Evolutionary conservation across 768 basidiomycete species (phyloP).

Genomic region (Boletellus sp.): DNA sequence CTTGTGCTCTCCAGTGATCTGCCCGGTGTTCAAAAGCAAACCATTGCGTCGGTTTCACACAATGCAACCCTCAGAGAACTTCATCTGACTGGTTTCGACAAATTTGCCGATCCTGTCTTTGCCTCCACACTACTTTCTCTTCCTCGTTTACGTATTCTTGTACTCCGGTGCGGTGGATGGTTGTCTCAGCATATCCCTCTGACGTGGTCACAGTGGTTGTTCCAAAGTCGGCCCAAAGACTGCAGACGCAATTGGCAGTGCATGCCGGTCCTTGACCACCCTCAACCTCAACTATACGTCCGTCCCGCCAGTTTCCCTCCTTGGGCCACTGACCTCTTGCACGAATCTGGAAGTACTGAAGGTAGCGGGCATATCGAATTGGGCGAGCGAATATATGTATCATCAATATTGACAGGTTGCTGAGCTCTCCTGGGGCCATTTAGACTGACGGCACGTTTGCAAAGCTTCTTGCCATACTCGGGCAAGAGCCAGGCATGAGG

Average conservation of each 20-base stretch:
- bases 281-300: conserved; percentile 64
- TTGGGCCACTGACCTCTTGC: conserved; percentile 38
- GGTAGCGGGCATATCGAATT: conserved; percentile 56
- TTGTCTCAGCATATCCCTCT: conserved; percentile 12
- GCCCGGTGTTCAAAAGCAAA: conserved; percentile 50
- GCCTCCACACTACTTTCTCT: conserved; percentile 47
- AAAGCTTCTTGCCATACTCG: conserved; percentile 37
- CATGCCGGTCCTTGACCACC: conserved; percentile 41
- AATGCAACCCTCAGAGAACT: conserved; percentile 40
- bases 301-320: conserved; percentile 46
- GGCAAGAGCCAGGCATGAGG: conserved; percentile 20
- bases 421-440: not conserved
- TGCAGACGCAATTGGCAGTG: conserved; percentile 38
- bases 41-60: conserved; percentile 42
- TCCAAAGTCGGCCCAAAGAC: conserved; percentile 52
- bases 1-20: conserved; percentile 46
- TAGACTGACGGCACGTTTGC: conserved; percentile 57
- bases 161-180: conserved; percentile 46
- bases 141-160: conserved; percentile 42
- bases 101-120: conserved; percentile 50
- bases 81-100: conserved; percentile 48
- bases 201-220: conserved; percentile 46
- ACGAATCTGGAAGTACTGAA: conserved; percentile 52
- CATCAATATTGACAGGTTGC: not conserved
- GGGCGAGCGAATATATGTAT: conserved; percentile 40